Percentiles rank a stretch among this genome's conserved stretches.
Conservation (phyloP, 1,284 basidiomycete species). For the Ustilago tritici region DNA sequence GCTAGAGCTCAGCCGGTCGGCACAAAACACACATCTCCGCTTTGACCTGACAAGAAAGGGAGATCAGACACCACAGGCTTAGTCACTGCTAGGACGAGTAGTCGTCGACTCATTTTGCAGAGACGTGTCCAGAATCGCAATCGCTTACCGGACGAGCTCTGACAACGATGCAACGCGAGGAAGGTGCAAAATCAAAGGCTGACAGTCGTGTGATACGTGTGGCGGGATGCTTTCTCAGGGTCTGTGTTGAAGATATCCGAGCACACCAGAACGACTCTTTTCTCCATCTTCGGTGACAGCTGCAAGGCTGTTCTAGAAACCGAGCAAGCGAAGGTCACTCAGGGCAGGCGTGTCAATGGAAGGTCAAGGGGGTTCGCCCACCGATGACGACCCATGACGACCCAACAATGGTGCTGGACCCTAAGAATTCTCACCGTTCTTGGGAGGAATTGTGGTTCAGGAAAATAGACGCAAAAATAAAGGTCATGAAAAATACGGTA, state of each 20-base stretch:
- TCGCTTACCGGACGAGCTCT: background rate
- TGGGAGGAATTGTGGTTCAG: background rate
- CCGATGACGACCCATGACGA: too few species aligned
- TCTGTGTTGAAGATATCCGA: constrained; percentile 7
- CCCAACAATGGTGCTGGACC: background rate
- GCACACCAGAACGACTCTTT: background rate
- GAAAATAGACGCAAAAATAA: background rate
- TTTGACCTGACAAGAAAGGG: background rate
- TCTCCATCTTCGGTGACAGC: background rate
- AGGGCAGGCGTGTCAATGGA: background rate
- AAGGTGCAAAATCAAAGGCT: background rate
- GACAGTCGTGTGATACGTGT: constrained; percentile 21
- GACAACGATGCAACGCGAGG: background rate
- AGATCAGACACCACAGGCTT: background rate
- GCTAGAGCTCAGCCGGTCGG: background rate
- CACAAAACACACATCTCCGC: background rate
- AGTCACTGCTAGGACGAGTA: background rate
- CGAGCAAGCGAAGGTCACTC: background rate
- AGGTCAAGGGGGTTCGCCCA: background rate
- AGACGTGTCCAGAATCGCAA: background rate
- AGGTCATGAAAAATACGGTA: background rate
- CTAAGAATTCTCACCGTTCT: background rate
- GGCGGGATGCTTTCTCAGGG: constrained; percentile 1
- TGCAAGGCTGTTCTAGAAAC: constrained; percentile 1
- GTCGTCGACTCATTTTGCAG: background rate